Base-by-base conservation (phyloP, 345 rosid genomes). In the Dimocarpus longan region DNA sequence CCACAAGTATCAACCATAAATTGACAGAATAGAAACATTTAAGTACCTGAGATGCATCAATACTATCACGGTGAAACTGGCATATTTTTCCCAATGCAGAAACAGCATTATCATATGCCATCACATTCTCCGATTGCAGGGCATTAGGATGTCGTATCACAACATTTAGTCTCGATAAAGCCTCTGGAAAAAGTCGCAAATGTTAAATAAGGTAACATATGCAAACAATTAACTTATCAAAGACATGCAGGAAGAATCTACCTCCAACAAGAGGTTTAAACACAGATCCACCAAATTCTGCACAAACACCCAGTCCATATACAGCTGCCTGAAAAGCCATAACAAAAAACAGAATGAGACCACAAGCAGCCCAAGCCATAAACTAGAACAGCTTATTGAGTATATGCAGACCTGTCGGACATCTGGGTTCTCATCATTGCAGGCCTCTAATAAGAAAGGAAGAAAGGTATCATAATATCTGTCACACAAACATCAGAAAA, bases 101-200 rank as follows among this genome's bases (percentile, higher is more conserved):
- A 78, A 97, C 99, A 81, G 99, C 99, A 89, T 97, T 97, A 82
- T 97, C 99, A 88, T 94, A 93, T 76, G 96, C 99, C 99, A 94
- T 94, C 59, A 93, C 79, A 81, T 94, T 92, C 82, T 94, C 99
- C 63, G 98, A 66, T 74, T 90, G 91, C 86, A 86, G 82, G 24
- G 99, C 95, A 80, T 87, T 91, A 64, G 98, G 95, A 78, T 89
- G 90, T 74, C 88, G 84, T 73, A 97, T 85, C 84, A 97, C 98
- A 83, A 91, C 88, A 86, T 93, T 94, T 80, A 97, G 79, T 86
- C 99, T 93, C 70, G 99, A 94, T 67, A 97, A 87, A 70, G 98
- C 95, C 95, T 97, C 99, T 96, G 98, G 54, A 68, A 22, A 71
- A 82, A 75, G 68, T 80, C 74, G 81, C 16, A 74, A 79, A 26